These are phyloP conservation scores for Tulasnella sp. DNA, from an alignment of 768 basidiomycete species.

Conservation along the genomic window DNA sequence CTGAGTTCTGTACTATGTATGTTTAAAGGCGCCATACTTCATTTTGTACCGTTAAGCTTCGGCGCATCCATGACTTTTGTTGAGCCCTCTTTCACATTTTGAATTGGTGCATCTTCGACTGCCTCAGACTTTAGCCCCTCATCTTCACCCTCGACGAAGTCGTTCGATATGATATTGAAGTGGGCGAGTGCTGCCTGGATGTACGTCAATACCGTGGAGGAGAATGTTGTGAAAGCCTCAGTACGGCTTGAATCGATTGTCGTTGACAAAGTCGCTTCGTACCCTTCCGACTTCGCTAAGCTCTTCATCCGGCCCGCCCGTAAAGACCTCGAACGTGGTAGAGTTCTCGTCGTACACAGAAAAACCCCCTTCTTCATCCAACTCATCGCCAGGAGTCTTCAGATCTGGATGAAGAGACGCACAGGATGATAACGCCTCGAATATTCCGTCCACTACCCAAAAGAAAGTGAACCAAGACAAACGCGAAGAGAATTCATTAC, in stretches of 20 bases:
- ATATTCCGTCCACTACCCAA: constrained; percentile 63
- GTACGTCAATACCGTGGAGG: background rate
- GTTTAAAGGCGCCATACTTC: too few species aligned
- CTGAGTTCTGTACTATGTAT: too few species aligned
- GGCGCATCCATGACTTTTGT: too few species aligned
- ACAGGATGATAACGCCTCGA: constrained; percentile 75
- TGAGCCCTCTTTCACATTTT: too few species aligned
- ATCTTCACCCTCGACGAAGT: background rate
- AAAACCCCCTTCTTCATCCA: constrained; percentile 46
- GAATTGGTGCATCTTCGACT: too few species aligned
- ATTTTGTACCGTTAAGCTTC: too few species aligned
- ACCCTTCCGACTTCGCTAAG: constrained; percentile 84
- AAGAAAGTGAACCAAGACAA: background rate
- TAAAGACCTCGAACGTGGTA: constrained; percentile 38
- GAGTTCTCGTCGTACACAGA: constrained; percentile 34
- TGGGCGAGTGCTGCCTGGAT: constrained; percentile 67
- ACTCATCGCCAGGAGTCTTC: constrained; percentile 31
- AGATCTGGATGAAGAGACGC: constrained; percentile 77
- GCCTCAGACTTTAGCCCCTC: too few species aligned
- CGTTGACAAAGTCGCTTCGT: constrained; percentile 77
- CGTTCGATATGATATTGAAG: constrained; percentile 27
- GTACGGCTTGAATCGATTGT: constrained; percentile 75
- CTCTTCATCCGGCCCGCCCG: constrained; percentile 54
- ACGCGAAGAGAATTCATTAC: background rate
- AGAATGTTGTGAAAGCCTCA: constrained; percentile 32